Percentiles rank a stretch among this genome's conserved stretches.
Evolutionary conservation across 225 moss, liverwort and hornwort genomes (phyloP).

Genomic region (Lunularia cruciata): DNA sequence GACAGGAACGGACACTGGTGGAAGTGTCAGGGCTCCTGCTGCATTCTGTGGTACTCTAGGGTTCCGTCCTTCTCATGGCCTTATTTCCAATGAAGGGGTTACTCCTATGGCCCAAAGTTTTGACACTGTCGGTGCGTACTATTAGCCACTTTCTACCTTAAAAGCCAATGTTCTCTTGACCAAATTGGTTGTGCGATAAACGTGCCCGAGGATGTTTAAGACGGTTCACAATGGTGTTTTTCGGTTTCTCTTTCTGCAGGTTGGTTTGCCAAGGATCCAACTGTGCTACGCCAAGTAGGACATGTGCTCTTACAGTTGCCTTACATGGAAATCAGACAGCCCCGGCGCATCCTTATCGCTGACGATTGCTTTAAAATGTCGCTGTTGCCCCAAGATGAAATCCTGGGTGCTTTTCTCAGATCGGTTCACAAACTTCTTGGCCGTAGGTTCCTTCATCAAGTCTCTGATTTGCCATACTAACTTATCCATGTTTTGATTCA

Average conservation of each 20-base stretch:
- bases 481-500: too few species aligned
- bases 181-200: not conserved
- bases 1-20: constrained; percentile 89
- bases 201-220: not conserved
- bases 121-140: constrained; percentile 81
- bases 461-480: not conserved
- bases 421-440: constrained; percentile 90
- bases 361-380: constrained; percentile 88
- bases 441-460: constrained; percentile 52
- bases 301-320: constrained; percentile 87
- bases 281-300: constrained; percentile 84
- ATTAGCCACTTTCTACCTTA: not conserved
- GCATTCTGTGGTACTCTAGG: constrained; percentile 93
- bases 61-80: constrained; percentile 93
- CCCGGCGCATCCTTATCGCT: constrained; percentile 78
- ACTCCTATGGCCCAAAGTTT: constrained; percentile 88
- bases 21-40: constrained; percentile 84
- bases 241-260: constrained; percentile 42
- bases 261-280: constrained; percentile 92
- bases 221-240: not conserved
- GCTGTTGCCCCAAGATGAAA: constrained; percentile 53
- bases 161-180: not conserved
- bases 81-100: constrained; percentile 65
- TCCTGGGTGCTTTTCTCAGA: constrained; percentile 57
- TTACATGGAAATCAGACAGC: constrained; percentile 72